phyloP scores from a whole-genome alignment of 2,329 filamentous ascomycete species.

The Tolypocladium pustulatum region DNA sequence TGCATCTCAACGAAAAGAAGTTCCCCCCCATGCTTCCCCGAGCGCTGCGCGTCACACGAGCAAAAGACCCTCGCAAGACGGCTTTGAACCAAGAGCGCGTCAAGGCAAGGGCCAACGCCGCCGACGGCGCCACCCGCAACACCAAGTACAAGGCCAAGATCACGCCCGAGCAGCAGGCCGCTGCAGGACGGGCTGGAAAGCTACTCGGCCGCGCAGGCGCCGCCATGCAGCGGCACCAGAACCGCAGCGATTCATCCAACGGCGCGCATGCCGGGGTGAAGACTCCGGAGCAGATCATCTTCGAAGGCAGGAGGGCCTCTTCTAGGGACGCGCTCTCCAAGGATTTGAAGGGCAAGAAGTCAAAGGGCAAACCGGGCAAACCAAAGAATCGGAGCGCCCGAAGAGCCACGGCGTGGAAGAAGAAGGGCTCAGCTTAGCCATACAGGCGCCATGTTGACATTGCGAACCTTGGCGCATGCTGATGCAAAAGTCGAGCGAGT shows the following conservation, averaged over 20 bases:
- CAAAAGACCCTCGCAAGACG: constrained; percentile 62
- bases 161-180: constrained; percentile 58
- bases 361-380: constrained; percentile 30
- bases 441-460: background rate
- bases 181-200: constrained; percentile 62
- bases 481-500: background rate
- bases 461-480: background rate
- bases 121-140: constrained; percentile 27
- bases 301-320: constrained; percentile 69
- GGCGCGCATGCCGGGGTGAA: constrained; percentile 26
- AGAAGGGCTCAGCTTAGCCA: constrained; percentile 18
- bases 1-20: constrained; percentile 81
- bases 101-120: constrained; percentile 19
- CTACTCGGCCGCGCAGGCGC: constrained; percentile 63
- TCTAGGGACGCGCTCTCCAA: constrained; percentile 53
- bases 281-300: constrained; percentile 62
- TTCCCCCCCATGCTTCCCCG: constrained; percentile 92
- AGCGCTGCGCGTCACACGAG: constrained; percentile 73
- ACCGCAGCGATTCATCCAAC: constrained; percentile 9
- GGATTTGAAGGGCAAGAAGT: constrained; percentile 49
- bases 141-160: constrained; percentile 58
- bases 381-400: constrained; percentile 27
- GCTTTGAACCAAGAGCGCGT: constrained; percentile 30
- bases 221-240: constrained; percentile 28
- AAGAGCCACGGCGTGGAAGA: constrained; percentile 34